Conservation (phyloP, 2,329 filamentous ascomycete genomes). For the Periconia sp. region DNA sequence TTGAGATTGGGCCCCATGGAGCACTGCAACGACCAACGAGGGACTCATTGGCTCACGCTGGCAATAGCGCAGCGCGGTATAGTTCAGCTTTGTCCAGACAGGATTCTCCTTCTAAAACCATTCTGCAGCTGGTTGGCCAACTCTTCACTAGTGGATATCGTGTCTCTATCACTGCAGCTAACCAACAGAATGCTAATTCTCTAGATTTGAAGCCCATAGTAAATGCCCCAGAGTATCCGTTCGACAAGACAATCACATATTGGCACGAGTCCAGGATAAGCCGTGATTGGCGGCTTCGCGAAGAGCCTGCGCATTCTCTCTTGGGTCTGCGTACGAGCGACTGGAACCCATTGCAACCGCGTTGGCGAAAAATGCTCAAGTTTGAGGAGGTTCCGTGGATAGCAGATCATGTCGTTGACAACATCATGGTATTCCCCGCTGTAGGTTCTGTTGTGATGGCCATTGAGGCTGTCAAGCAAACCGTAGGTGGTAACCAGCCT, state of each 20-base stretch:
- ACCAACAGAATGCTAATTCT: not conserved
- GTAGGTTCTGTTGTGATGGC: not conserved
- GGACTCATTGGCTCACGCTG: not conserved
- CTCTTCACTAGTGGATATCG: slow-evolving; percentile 19
- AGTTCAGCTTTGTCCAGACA: slow-evolving; percentile 16
- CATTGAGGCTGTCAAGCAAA: slow-evolving; percentile 1
- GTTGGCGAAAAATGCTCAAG: slow-evolving; percentile 15
- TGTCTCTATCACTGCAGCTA: not conserved
- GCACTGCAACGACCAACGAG: slow-evolving; percentile 2
- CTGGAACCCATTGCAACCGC: slow-evolving; percentile 24
- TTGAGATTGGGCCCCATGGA: slow-evolving; percentile 13
- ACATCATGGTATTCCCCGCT: slow-evolving; percentile 5
- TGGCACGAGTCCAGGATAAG: slow-evolving; percentile 18
- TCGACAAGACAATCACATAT: slow-evolving; percentile 24
- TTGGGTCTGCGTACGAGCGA: slow-evolving; percentile 14
- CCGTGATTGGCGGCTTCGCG: not conserved
- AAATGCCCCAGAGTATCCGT: slow-evolving; percentile 13
- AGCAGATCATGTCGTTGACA: slow-evolving; percentile 22
- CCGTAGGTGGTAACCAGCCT: not conserved
- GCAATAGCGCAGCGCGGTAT: slow-evolving; percentile 13
- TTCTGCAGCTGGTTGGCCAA: not conserved
- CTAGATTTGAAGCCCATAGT: not conserved
- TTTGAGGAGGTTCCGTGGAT: slow-evolving; percentile 23
- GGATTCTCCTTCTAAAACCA: not conserved
- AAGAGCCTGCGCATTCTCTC: not conserved